Evolutionary conservation across 2,329 filamentous ascomycete species (phyloP).

Genomic region (Escovopsis sp.): DNA sequence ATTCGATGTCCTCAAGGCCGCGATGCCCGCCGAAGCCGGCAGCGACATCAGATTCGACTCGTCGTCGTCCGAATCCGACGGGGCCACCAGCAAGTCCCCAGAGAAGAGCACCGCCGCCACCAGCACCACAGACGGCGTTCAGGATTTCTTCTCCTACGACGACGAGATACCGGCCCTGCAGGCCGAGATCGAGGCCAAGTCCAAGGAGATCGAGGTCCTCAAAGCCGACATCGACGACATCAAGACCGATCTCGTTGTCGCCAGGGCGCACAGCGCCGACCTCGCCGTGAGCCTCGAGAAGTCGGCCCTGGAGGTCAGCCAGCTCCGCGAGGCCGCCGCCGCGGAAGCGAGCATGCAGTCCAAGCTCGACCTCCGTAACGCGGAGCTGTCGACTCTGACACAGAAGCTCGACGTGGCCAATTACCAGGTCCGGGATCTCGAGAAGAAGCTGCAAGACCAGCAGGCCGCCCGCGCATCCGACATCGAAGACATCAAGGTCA

Average conservation of each 20-base stretch:
- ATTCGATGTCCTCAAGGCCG: conserved; percentile 32
- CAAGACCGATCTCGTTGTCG: conserved; percentile 53
- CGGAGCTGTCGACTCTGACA: conserved; percentile 34
- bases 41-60: conserved; percentile 12
- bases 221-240: conserved; percentile 52
- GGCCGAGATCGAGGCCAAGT: conserved; percentile 52
- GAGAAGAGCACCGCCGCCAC: conserved; percentile 22
- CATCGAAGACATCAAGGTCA: conserved; percentile 20
- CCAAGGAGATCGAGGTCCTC: conserved; percentile 55
- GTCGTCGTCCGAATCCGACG: neutral
- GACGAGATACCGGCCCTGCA: conserved; percentile 74
- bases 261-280: conserved; percentile 54
- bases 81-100: conserved; percentile 16
- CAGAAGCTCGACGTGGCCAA: conserved; percentile 30
- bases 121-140: conserved; percentile 24
- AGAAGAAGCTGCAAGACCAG: conserved; percentile 20
- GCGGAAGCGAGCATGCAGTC: conserved; percentile 31
- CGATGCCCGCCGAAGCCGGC: conserved; percentile 10
- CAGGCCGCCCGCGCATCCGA: conserved; percentile 17
- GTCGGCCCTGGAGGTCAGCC: conserved; percentile 46
- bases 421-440: conserved; percentile 28
- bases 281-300: conserved; percentile 53
- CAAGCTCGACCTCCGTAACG: conserved; percentile 31
- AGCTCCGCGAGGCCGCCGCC: conserved; percentile 25
- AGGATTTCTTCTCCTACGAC: conserved; percentile 88